Base-by-base conservation (phyloP, 139 green algal genomes). In the Chlorella vulgaris region DNA sequence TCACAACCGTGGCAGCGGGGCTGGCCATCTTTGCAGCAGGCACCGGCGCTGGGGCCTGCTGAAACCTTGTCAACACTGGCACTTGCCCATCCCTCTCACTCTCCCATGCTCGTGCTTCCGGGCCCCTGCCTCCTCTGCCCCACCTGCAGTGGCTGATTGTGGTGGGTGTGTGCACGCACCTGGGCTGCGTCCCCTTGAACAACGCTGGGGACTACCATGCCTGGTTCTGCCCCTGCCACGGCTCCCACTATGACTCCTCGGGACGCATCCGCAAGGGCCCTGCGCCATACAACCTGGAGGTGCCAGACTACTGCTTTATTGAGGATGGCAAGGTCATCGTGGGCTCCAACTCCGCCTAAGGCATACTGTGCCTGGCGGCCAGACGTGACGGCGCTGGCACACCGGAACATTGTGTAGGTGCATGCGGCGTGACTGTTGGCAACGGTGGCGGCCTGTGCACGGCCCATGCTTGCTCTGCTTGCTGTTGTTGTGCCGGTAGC, bases 111-210 rank as follows among this genome's bases (percentile, higher is more conserved):
- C 39, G 1, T 28, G 2, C 28, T 51, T n/a, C 29, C 18, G 0
- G 6, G 47, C 42, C 69, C 21, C 70, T 40, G 10, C 22, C 38
- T 26, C 42, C 69, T 21, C 70, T 40, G 10, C 22, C 38, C 36
- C 36, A 31, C 18, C 28, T 89, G 87, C 90, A 99, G 92, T 99
- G 97, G 94, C 86, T 99, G 69, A 94, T 99, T 31, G 86, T 99
- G n/a, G 81, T 99, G 33, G 97, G 97, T 38, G 94, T 99, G 70
- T 99, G 97, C 92, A 99, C 97, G 33, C 97, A 99, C 88, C 88
- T 99, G 81, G 97, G 97, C 21, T 99, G 97, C 84, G 97, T 99
- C 80, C 97, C 97, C 15, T 94, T 99, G 67, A 87, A 93, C 31
- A 97, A 98, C 82, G 97, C 97, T 24, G 97, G 97, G 47, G 97